Percentiles rank a stretch among this genome's conserved stretches.
phyloP scores from a whole-genome alignment of 2,329 filamentous ascomycete genomes.

The Fusarium torreyae region DNA sequence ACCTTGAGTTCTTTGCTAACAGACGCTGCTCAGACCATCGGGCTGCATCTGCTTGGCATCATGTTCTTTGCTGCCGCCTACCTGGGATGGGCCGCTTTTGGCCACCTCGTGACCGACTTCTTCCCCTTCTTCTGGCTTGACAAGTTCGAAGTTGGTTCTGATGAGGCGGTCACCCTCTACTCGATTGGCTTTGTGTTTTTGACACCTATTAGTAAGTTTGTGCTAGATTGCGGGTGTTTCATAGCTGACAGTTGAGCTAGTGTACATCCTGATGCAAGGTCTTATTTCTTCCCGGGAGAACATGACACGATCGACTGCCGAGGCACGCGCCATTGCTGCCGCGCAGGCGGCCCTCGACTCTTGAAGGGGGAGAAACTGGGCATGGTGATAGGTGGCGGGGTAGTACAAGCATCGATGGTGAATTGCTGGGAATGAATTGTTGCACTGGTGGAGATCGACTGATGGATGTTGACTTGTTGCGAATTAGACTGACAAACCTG shows the following conservation, averaged over 20 bases:
- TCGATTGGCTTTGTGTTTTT: constrained; percentile 62
- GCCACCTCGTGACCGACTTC: constrained; percentile 62
- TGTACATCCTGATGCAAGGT: constrained; percentile 65
- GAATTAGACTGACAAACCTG: constrained; percentile 13
- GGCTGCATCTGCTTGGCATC: constrained; percentile 60
- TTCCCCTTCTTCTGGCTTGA: constrained; percentile 68
- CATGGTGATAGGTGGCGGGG: not conserved
- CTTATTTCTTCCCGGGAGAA: constrained; percentile 65
- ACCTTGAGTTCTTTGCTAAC: constrained; percentile 4
- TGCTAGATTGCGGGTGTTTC: not conserved
- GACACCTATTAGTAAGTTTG: constrained; percentile 61
- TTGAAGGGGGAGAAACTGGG: constrained; percentile 21
- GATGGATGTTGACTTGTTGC: constrained; percentile 1
- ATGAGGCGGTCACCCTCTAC: constrained; percentile 62
- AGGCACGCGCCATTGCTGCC: constrained; percentile 47
- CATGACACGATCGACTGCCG: constrained; percentile 50
- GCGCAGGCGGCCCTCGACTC: constrained; percentile 44
- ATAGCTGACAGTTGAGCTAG: constrained; percentile 52
- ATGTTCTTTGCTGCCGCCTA: constrained; percentile 61
- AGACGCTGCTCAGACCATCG: constrained; percentile 58
- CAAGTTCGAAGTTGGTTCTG: constrained; percentile 59
- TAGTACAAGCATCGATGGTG: not conserved
- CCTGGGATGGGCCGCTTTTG: constrained; percentile 65
- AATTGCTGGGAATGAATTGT: not conserved
- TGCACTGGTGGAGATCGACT: not conserved